Percentiles rank a stretch among this genome's conserved stretches.
phyloP scores from a whole-genome alignment of 352 stramenopile genomes.

The Pythium sukuiense region DNA sequence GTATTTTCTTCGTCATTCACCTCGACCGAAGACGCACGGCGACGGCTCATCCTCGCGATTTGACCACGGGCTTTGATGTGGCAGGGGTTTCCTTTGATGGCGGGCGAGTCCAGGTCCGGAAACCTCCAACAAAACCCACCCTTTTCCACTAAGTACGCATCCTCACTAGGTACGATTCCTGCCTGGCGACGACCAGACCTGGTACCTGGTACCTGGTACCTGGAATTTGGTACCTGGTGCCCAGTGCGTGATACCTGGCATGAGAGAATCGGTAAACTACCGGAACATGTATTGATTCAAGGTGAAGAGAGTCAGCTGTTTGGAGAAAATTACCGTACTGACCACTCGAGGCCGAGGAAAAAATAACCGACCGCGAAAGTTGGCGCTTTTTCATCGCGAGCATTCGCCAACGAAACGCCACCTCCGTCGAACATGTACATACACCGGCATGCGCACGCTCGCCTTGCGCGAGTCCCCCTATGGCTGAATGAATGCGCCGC shows the following conservation, averaged over 20 bases:
- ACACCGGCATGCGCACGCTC: background rate
- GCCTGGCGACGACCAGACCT: no score
- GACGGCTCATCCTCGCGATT: constrained; percentile 6
- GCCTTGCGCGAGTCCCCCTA: background rate
- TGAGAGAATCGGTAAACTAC: constrained; percentile 7
- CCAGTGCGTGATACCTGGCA: no score
- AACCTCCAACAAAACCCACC: constrained; percentile 4
- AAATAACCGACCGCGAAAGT: background rate
- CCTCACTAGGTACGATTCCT: constrained; percentile 6
- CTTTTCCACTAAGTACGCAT: constrained; percentile 14
- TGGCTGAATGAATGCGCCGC: background rate
- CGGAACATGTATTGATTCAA: background rate
- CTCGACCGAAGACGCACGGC: background rate
- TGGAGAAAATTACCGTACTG: background rate
- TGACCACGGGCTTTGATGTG: background rate
- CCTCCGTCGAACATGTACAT: constrained; percentile 4
- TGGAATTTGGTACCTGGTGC: no score
- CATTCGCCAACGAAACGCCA: constrained; percentile 2
- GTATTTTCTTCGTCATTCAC: background rate
- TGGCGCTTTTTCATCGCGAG: background rate
- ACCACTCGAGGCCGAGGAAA: background rate
- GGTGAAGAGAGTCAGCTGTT: background rate
- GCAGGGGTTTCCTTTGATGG: constrained; percentile 16
- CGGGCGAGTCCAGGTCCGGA: background rate
- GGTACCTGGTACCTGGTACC: no score